phyloP scores from a whole-genome alignment of 495 filamentous ascomycete species.

The Talaromyces stipitatus region DNA sequence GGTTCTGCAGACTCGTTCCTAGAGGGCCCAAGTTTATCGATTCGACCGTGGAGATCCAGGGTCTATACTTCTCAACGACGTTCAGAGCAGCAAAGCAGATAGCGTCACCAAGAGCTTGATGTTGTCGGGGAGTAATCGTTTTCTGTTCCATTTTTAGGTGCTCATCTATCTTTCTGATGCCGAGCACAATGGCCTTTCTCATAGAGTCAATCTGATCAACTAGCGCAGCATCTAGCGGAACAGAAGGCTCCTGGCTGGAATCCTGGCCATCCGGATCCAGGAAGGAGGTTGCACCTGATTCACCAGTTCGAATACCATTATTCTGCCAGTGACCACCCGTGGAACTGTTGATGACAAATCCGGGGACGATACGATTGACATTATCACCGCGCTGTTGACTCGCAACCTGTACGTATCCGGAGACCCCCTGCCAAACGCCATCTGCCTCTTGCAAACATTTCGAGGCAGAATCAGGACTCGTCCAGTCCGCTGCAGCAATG shows the following conservation, averaged over 20 bases:
- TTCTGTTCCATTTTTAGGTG: constrained; percentile 67
- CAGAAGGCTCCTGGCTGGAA: constrained; percentile 61
- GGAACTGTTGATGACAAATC: constrained; percentile 78
- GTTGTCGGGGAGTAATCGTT: constrained; percentile 63
- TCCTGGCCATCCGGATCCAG: constrained; percentile 73
- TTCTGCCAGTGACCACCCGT: constrained; percentile 90
- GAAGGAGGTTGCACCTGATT: constrained; percentile 67
- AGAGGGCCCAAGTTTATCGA: constrained; percentile 76
- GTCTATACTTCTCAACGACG: constrained; percentile 77
- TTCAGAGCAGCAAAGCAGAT: constrained; percentile 67
- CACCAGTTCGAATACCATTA: constrained; percentile 64
- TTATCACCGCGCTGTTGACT: constrained; percentile 83
- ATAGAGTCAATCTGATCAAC: constrained; percentile 80
- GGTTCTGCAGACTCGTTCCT: constrained; percentile 68
- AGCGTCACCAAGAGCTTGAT: constrained; percentile 64
- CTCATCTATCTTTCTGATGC: constrained; percentile 79
- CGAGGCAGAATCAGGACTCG: constrained; percentile 72
- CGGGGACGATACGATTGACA: constrained; percentile 82
- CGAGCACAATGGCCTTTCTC: constrained; percentile 68
- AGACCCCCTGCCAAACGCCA: constrained; percentile 86
- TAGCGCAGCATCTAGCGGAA: constrained; percentile 63
- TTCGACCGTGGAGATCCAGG: constrained; percentile 80
- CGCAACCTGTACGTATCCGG: constrained; percentile 91
- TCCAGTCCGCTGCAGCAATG: constrained; percentile 92
- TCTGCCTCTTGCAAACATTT: constrained; percentile 96